These are phyloP conservation scores for Planoprotostelium fungivorum DNA, from an alignment of 78 protist genomes.

Conservation along the genomic window DNA sequence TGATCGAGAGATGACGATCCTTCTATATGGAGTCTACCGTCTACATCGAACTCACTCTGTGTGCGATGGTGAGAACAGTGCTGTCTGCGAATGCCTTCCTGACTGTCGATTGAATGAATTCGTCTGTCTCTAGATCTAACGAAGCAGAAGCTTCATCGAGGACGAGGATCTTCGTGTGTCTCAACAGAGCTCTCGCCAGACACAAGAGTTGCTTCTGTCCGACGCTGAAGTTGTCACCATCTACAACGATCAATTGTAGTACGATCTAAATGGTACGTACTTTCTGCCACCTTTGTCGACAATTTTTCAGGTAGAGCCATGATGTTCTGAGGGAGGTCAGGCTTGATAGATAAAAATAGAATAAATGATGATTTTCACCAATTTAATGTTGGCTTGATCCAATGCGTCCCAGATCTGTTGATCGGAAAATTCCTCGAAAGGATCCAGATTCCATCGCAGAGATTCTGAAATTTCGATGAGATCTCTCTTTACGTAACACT, in stretches of 20 bases:
- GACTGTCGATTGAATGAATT: conserved; percentile 28
- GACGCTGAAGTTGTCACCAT: conserved; percentile 44
- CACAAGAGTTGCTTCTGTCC: conserved; percentile 90
- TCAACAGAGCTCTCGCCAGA: conserved; percentile 80
- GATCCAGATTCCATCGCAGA: conserved; percentile 48
- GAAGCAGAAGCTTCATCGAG: conserved; percentile 90
- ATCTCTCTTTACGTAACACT: neutral
- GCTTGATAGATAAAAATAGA: no score
- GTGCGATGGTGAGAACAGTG: conserved; percentile 82
- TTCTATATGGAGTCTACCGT: neutral
- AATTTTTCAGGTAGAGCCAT: neutral
- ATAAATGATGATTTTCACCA: no score
- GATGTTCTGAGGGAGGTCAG: no score
- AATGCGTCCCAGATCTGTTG: conserved; percentile 28
- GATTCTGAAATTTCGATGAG: neutral
- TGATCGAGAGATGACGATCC: neutral
- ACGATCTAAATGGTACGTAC: neutral
- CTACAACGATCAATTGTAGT: neutral
- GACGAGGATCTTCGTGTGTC: conserved; percentile 38
- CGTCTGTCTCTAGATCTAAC: conserved; percentile 74
- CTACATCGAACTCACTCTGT: conserved; percentile 37
- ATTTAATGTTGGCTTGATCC: conserved; percentile 6
- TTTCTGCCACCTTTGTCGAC: neutral
- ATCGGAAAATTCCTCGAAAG: neutral
- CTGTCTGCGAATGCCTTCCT: conserved; percentile 15